Percentiles rank a stretch among this genome's conserved stretches.
Conservation (phyloP, 257 asterid species). For the Rubia yunnanensis region DNA sequence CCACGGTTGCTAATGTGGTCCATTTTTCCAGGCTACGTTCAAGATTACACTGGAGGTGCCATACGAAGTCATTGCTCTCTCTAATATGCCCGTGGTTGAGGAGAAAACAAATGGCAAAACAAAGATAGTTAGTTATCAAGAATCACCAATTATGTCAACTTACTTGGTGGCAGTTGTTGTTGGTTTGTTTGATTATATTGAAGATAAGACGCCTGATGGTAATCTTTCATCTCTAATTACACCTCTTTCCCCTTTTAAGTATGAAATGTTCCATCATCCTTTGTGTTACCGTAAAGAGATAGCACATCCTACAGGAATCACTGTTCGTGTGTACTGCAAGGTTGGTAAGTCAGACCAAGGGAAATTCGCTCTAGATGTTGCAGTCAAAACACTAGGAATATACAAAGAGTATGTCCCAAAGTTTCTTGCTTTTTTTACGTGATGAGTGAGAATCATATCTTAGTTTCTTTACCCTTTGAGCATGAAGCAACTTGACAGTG, state of each 20-base stretch:
- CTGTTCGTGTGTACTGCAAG: constrained; percentile 80
- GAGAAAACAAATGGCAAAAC: constrained; percentile 56
- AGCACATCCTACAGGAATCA: constrained; percentile 43
- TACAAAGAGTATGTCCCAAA: constrained; percentile 54
- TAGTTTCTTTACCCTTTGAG: neutral
- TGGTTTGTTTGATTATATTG: constrained; percentile 88
- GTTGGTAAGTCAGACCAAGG: constrained; percentile 85
- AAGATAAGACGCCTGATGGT: constrained; percentile 92
- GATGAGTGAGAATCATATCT: neutral
- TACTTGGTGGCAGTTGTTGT: constrained; percentile 95
- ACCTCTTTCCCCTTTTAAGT: constrained; percentile 3
- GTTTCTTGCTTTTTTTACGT: neutral
- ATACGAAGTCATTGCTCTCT: constrained; percentile 76
- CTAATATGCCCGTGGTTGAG: constrained; percentile 77
- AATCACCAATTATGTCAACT: constrained; percentile 95
- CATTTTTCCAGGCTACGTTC: constrained; percentile 31
- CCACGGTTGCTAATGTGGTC: neutral
- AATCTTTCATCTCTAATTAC: constrained; percentile 1
- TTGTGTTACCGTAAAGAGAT: constrained; percentile 4
- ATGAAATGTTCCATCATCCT: constrained; percentile 4
- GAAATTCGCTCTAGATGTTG: constrained; percentile 79
- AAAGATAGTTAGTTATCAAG: constrained; percentile 72
- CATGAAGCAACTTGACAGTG: neutral
- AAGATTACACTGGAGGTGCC: constrained; percentile 91
- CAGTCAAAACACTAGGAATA: constrained; percentile 83